Conservation (phyloP, 441 rosid genomes). For the Bruguiera hainesii region DNA sequence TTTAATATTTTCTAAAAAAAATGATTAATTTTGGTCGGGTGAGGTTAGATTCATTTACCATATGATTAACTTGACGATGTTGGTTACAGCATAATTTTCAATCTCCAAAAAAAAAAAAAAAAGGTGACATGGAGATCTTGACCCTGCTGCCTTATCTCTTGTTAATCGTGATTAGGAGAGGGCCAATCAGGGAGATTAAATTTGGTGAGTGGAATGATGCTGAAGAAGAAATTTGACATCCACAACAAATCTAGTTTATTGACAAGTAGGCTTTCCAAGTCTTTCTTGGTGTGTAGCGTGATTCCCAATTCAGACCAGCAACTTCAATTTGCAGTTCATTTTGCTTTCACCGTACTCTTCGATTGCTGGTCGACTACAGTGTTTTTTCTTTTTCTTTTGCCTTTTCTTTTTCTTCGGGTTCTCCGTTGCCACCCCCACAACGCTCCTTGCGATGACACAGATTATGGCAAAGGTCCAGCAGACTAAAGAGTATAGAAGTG, state of each 20-base stretch:
- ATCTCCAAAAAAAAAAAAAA: slow-evolving; percentile 14
- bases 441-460: too few relatives aligned
- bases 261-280: slow-evolving; percentile 25
- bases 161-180: slow-evolving; percentile 8
- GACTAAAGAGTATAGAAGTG: too few relatives aligned
- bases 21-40: not conserved
- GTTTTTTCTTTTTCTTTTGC: too few relatives aligned
- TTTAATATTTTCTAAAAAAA: not conserved
- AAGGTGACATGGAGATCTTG: slow-evolving; percentile 17
- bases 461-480: too few relatives aligned
- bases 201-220: not conserved
- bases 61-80: not conserved
- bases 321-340: slow-evolving; percentile 19
- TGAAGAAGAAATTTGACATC: not conserved
- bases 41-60: too few relatives aligned
- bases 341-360: slow-evolving; percentile 10
- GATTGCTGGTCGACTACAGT: not conserved
- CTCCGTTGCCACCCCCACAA: not conserved
- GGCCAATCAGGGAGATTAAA: not conserved
- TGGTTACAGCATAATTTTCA: slow-evolving; percentile 14
- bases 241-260: not conserved
- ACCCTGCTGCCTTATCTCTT: slow-evolving; percentile 9
- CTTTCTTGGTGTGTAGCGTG: slow-evolving; percentile 17
- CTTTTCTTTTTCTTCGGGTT: not conserved
- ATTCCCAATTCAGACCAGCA: slow-evolving; percentile 7